phyloP scores from a whole-genome alignment of 805 yeast species.

The Candida awuae region DNA sequence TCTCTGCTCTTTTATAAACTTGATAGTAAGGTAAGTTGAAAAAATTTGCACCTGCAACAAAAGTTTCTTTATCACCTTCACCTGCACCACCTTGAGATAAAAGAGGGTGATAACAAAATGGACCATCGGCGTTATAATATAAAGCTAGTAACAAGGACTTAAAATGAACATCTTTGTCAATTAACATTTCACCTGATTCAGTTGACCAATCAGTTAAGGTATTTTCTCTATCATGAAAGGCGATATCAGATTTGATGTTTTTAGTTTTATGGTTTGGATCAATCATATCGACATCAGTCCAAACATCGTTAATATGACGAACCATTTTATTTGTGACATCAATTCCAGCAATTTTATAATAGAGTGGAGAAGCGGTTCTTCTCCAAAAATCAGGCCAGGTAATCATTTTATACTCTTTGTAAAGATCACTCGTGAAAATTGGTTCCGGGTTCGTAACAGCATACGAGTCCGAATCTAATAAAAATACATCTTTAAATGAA shows the following conservation, averaged over 20 bases:
- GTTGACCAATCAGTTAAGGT: constrained; percentile 59
- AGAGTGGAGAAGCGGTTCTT: constrained; percentile 55
- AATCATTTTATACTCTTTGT: constrained; percentile 41
- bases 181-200: constrained; percentile 60
- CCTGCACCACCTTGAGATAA: constrained; percentile 59
- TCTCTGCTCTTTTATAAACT: constrained; percentile 30
- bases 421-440: constrained; percentile 34
- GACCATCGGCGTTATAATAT: constrained; percentile 63
- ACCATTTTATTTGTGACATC: constrained; percentile 23
- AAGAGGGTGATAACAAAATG: constrained; percentile 49
- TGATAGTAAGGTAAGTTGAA: constrained; percentile 42
- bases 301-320: constrained; percentile 22
- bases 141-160: constrained; percentile 50
- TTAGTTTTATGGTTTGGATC: constrained; percentile 29
- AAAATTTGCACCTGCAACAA: constrained; percentile 54
- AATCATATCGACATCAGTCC: constrained; percentile 20
- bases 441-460: constrained; percentile 36
- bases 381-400: constrained; percentile 78
- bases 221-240: constrained; percentile 54
- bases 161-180: constrained; percentile 52
- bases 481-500: constrained; percentile 37
- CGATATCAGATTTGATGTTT: constrained; percentile 28
- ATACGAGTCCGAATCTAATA: constrained; percentile 41
- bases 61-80: constrained; percentile 77
- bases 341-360: constrained; percentile 33